Conservation (phyloP, 225 moss, liverwort and hornwort genomes). For the Marchantia polymorpha region DNA sequence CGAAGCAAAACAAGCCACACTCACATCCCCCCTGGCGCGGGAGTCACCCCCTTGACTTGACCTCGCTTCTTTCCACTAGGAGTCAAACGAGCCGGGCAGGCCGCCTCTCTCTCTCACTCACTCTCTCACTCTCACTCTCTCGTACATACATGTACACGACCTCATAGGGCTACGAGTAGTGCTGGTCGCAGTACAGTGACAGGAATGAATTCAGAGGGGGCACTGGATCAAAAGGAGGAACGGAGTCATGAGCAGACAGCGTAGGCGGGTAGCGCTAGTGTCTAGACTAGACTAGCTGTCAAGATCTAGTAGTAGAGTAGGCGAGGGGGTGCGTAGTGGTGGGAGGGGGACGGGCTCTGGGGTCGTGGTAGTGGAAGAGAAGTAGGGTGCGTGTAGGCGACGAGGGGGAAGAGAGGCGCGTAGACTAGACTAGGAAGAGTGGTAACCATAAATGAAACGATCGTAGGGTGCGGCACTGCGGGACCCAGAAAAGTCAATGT, state of each 20-base stretch:
- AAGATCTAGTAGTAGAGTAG: not conserved
- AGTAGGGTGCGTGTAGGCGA: not conserved
- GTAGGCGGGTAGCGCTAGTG: no score
- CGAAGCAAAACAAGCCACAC: no score
- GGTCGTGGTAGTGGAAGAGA: not conserved
- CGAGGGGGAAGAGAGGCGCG: not conserved
- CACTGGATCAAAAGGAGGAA: not conserved
- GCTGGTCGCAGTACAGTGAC: not conserved
- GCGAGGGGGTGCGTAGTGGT: not conserved
- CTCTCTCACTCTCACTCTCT: not conserved
- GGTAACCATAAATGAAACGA: not conserved
- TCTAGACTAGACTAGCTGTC: not conserved
- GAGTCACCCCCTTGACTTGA: no score
- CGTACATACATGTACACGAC: not conserved
- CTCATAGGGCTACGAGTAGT: not conserved
- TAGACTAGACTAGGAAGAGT: not conserved
- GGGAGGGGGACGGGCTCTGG: not conserved
- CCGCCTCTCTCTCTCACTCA: no score
- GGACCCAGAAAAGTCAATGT: constrained; percentile 13
- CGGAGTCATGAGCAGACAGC: not conserved
- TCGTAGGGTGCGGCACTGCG: constrained; percentile 3
- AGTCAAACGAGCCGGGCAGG: no score
- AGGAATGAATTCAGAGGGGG: not conserved
- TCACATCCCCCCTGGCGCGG: no score
- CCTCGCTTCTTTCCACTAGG: no score